Evolutionary conservation across 164 flowering plant species (phyloP), one percentile per base, ranked within the genome.

Genomic region (Liriodendron chinense): DNA sequence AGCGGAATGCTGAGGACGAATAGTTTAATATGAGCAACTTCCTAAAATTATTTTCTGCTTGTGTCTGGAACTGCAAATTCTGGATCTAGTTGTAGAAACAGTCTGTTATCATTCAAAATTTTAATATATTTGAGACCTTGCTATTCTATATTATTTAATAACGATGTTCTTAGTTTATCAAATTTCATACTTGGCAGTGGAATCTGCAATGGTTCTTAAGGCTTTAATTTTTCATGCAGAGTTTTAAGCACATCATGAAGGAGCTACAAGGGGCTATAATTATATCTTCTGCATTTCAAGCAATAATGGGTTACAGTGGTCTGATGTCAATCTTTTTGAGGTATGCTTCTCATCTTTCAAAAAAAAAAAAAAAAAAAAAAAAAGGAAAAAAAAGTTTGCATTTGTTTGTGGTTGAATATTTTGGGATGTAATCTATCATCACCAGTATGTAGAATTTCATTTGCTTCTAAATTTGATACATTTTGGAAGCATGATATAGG

Each of bases 221-320:
- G 56, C 65, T 21, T 9, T 49, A 9, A 26, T 49, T 28, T 50
- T 7, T 75, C 18, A 14, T 80, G 85, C 96, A 96, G 99, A 92
- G 87, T 78, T 96, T 96, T 83, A 91, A 81, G 92, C 98, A 93
- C 81, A 87, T 91, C 48, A 96, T 96, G 98, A 96, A 86, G 84
- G 92, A 89, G 87, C 83, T 96, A 53, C 99, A 96, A 75, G 99
- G 99, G 47, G 95, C 99, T 75, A 83, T 94, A 78, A 90, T 96
- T 22, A 87, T 94, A 79, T 88, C 89, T 74, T 91, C 99, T 70
- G 89, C 94, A 70, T 91, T 96, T 80, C 99, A 96, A 87, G 82
- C 90, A 69, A 21, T 96, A 59, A 71, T 96, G 73, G 99, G 99
- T 65, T 96, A 94, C 79, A 96, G 92, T 86, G 99, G 98, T 72